Evolutionary conservation across 192 early-diverging fungal genomes (phyloP).

Genomic region (Borealophlyctis nickersoniae): DNA sequence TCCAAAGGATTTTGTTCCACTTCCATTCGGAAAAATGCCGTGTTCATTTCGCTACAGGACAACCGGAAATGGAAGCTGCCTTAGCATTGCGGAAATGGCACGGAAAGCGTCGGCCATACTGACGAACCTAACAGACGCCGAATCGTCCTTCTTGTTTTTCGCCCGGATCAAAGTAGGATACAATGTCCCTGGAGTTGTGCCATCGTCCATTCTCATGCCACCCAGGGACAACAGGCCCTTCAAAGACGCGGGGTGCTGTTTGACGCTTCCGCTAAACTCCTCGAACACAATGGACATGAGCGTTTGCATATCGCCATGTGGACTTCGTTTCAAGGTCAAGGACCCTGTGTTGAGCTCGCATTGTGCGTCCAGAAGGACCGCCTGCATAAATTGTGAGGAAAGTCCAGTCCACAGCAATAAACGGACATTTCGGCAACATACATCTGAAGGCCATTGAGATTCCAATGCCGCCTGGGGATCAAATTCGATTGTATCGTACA

Average conservation of each 20-base stretch:
- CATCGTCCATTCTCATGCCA: slow-evolving; percentile 62
- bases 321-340: slow-evolving; percentile 67
- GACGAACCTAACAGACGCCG: not conserved
- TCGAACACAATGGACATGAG: slow-evolving; percentile 65
- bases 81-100: too few species aligned
- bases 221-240: slow-evolving; percentile 56
- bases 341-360: slow-evolving; percentile 76
- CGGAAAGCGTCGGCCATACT: not conserved
- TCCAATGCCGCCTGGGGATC: slow-evolving; percentile 69
- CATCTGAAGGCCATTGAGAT: slow-evolving; percentile 64
- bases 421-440: slow-evolving; percentile 15
- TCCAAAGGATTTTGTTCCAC: slow-evolving; percentile 92
- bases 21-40: slow-evolving; percentile 65
- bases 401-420: not conserved
- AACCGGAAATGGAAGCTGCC: slow-evolving; percentile 28
- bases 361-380: slow-evolving; percentile 37
- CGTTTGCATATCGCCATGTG: slow-evolving; percentile 38
- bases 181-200: slow-evolving; percentile 42
- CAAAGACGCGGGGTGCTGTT: slow-evolving; percentile 54
- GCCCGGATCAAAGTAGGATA: slow-evolving; percentile 42
- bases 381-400: slow-evolving; percentile 17
- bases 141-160: slow-evolving; percentile 28
- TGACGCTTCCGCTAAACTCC: slow-evolving; percentile 53
- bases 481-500: slow-evolving; percentile 93
- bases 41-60: slow-evolving; percentile 39